Percentiles rank a stretch among this genome's conserved stretches.
Evolutionary conservation across 2,329 filamentous ascomycete genomes (phyloP).

Genomic region (Penicillium sp.): DNA sequence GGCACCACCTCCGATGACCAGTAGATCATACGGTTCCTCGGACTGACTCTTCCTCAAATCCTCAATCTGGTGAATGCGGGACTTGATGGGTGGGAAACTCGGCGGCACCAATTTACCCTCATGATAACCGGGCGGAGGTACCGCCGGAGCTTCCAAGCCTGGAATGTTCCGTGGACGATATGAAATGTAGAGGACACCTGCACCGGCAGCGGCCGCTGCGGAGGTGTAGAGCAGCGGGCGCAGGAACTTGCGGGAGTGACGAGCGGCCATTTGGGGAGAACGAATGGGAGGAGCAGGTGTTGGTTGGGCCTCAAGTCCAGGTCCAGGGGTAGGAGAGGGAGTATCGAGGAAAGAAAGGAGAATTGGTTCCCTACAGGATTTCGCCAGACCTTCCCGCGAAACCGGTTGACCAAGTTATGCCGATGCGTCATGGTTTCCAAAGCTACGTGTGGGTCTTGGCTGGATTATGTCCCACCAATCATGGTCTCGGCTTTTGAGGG

Average conservation of each 20-base stretch:
- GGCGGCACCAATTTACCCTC: slow-evolving; percentile 53
- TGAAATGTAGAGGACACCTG: slow-evolving; percentile 54
- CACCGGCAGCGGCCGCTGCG: slow-evolving; percentile 50
- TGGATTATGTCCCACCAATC: neutral
- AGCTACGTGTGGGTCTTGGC: neutral
- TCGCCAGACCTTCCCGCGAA: neutral
- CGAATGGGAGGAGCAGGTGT: neutral
- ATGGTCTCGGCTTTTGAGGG: too few species aligned
- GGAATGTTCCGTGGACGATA: slow-evolving; percentile 61
- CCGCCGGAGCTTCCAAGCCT: slow-evolving; percentile 55
- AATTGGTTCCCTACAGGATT: too few species aligned
- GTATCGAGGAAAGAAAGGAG: neutral
- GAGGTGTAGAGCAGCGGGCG: slow-evolving; percentile 56
- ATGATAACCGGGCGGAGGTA: slow-evolving; percentile 58
- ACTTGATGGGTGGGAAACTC: slow-evolving; percentile 48
- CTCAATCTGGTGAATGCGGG: slow-evolving; percentile 47
- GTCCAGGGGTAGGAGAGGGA: too few species aligned
- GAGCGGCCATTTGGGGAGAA: slow-evolving; percentile 34
- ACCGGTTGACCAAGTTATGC: slow-evolving; percentile 1
- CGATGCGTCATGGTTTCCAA: neutral
- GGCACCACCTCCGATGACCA: slow-evolving; percentile 73
- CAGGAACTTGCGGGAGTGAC: slow-evolving; percentile 47
- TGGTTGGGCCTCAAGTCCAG: too few species aligned
- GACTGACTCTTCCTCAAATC: slow-evolving; percentile 45
- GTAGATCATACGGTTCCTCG: slow-evolving; percentile 62